Conservation (phyloP, 495 filamentous ascomycete species). For the Sabuloglossum arenarium region DNA sequence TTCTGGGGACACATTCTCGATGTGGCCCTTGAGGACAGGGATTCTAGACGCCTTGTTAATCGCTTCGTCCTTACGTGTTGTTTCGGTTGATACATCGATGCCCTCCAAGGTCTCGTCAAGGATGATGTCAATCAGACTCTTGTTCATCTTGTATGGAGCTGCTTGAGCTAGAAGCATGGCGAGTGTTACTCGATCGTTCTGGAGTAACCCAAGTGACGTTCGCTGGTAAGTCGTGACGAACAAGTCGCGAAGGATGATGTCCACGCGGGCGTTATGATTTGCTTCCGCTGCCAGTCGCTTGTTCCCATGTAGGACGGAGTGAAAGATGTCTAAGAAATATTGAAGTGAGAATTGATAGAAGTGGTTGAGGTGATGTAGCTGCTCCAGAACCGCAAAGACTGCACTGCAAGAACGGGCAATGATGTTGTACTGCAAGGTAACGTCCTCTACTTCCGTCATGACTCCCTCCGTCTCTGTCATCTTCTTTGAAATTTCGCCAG, state of each 20-base stretch:
- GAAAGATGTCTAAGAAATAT: conserved; percentile 95
- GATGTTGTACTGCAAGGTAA: conserved; percentile 79
- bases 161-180: conserved; percentile 95
- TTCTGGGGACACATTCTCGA: conserved; percentile 34
- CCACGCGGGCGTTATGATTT: conserved; percentile 54
- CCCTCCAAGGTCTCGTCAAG: conserved; percentile 60
- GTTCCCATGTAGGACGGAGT: conserved; percentile 70
- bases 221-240: conserved; percentile 85
- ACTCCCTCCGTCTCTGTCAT: conserved; percentile 93
- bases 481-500: conserved; percentile 86
- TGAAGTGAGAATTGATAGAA: conserved; percentile 99
- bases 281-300: conserved; percentile 48
- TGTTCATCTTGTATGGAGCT: conserved; percentile 85
- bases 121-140: conserved; percentile 62
- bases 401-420: conserved; percentile 89
- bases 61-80: conserved; percentile 42
- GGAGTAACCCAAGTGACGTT: conserved; percentile 76
- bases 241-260: conserved; percentile 72
- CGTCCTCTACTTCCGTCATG: conserved; percentile 90
- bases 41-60: conserved; percentile 46
- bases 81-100: conserved; percentile 52
- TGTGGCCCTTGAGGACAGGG: conserved; percentile 48
- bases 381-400: conserved; percentile 89
- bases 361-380: conserved; percentile 94
- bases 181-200: conserved; percentile 83